These are phyloP conservation scores for Nakazawaea ernobii DNA, from an alignment of 805 yeast species.

Conservation along the genomic window DNA sequence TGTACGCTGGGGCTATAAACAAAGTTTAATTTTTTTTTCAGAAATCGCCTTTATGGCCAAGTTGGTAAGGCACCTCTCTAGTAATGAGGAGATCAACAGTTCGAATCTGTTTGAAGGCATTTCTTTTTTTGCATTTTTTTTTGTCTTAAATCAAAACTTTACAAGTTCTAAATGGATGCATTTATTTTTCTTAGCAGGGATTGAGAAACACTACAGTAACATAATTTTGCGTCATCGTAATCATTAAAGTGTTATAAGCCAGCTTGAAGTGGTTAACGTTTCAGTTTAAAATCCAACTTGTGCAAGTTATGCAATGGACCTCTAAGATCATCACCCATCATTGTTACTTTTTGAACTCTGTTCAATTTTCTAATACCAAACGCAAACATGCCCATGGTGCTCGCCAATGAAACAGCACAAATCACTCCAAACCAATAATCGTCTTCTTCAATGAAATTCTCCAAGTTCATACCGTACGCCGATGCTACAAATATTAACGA, in stretches of 20 bases:
- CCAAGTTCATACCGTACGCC: constrained; percentile 92
- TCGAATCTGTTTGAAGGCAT: constrained; percentile 7
- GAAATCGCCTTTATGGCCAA: constrained; percentile 7
- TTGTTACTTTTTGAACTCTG: constrained; percentile 67
- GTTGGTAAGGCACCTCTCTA: constrained; percentile 10
- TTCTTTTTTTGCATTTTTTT: constrained; percentile 1
- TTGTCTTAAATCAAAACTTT: not conserved
- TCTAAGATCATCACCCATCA: constrained; percentile 37
- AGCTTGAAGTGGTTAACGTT: too few species aligned
- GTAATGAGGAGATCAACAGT: constrained; percentile 9
- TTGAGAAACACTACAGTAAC: too few species aligned
- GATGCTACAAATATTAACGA: constrained; percentile 78
- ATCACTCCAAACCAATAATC: constrained; percentile 62
- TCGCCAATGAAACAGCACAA: constrained; percentile 34
- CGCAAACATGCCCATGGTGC: constrained; percentile 39
- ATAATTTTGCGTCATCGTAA: too few species aligned
- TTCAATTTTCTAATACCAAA: constrained; percentile 53
- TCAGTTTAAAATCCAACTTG: constrained; percentile 1
- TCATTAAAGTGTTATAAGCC: too few species aligned
- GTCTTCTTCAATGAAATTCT: constrained; percentile 84
- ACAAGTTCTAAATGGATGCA: too few species aligned
- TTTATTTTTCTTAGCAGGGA: too few species aligned
- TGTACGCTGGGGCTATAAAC: too few species aligned
- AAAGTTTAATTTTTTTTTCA: not conserved
- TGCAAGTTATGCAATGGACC: constrained; percentile 4